These are phyloP conservation scores for Carpinus viminea DNA, from an alignment of 306 rosid genomes.

Conservation along the genomic window DNA sequence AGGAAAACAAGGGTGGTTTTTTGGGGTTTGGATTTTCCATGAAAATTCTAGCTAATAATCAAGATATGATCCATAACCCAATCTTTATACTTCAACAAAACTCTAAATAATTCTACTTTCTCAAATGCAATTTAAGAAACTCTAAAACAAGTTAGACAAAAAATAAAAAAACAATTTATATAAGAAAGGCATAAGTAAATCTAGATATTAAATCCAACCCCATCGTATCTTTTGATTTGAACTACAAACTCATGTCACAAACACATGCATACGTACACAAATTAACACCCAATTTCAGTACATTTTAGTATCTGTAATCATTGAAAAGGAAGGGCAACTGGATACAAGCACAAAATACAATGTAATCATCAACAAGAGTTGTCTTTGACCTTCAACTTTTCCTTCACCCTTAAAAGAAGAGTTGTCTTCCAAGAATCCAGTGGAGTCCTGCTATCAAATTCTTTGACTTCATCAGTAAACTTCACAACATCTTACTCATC, in stretches of 20 bases:
- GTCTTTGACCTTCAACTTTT: conserved; percentile 93
- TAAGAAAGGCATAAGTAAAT: too few species aligned
- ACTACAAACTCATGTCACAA: background rate
- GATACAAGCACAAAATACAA: conserved; percentile 33
- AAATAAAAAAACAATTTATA: too few species aligned
- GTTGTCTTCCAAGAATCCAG: conserved; percentile 98
- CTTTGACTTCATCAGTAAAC: conserved; percentile 90
- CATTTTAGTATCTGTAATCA: conserved; percentile 28
- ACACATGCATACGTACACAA: conserved; percentile 18
- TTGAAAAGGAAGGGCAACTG: conserved; percentile 26
- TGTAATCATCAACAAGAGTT: conserved; percentile 45
- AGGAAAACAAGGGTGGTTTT: background rate
- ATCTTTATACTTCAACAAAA: too few species aligned
- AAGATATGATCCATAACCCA: background rate
- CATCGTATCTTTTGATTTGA: too few species aligned
- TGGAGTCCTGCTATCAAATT: conserved; percentile 92
- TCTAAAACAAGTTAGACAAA: too few species aligned
- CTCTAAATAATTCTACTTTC: too few species aligned
- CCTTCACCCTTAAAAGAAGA: conserved; percentile 94
- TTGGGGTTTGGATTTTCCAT: background rate
- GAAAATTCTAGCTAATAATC: background rate
- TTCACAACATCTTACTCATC: conserved; percentile 84
- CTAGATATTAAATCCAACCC: too few species aligned
- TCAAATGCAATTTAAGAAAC: too few species aligned
- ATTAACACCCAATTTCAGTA: conserved; percentile 36